phyloP scores from a whole-genome alignment of 768 basidiomycete genomes.

The Austroboletus eburneus region DNA sequence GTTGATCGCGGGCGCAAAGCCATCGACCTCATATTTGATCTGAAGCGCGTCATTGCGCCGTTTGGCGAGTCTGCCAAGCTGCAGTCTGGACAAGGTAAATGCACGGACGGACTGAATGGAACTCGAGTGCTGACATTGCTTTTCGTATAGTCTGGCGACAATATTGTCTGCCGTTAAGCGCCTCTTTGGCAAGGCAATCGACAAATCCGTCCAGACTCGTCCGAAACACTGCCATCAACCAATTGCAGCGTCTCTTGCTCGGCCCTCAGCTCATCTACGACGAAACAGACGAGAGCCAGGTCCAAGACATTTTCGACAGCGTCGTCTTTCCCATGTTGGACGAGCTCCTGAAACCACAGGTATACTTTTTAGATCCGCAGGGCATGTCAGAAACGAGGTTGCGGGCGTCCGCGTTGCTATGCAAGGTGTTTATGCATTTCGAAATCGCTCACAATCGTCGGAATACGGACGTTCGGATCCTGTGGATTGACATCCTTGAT shows the following conservation, averaged over 20 bases:
- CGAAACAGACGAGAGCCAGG: constrained; percentile 53
- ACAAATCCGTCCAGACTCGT: constrained; percentile 81
- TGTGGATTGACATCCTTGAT: constrained; percentile 91
- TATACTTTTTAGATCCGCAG: constrained; percentile 70
- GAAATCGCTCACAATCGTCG: constrained; percentile 66
- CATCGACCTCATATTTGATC: constrained; percentile 71
- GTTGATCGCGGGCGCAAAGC: constrained; percentile 81
- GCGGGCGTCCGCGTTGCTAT: constrained; percentile 82
- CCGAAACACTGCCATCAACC: constrained; percentile 72
- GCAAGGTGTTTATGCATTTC: constrained; percentile 95
- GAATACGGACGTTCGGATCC: constrained; percentile 58
- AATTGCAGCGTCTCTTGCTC: constrained; percentile 81
- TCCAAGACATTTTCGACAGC: constrained; percentile 83
- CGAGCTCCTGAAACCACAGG: constrained; percentile 82
- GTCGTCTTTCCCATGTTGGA: constrained; percentile 91
- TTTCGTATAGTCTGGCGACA: constrained; percentile 67
- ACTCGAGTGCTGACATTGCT: constrained; percentile 2
- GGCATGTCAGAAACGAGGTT: constrained; percentile 91
- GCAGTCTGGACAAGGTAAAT: constrained; percentile 30
- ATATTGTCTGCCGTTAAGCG: constrained; percentile 69
- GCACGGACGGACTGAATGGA: constrained; percentile 5
- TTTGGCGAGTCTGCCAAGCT: constrained; percentile 51
- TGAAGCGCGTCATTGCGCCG: constrained; percentile 61
- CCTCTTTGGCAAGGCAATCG: constrained; percentile 74
- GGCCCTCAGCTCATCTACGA: constrained; percentile 67